These are phyloP conservation scores for Diaporthe sp. DNA, from an alignment of 2,329 filamentous ascomycete genomes.

Conservation along the genomic window DNA sequence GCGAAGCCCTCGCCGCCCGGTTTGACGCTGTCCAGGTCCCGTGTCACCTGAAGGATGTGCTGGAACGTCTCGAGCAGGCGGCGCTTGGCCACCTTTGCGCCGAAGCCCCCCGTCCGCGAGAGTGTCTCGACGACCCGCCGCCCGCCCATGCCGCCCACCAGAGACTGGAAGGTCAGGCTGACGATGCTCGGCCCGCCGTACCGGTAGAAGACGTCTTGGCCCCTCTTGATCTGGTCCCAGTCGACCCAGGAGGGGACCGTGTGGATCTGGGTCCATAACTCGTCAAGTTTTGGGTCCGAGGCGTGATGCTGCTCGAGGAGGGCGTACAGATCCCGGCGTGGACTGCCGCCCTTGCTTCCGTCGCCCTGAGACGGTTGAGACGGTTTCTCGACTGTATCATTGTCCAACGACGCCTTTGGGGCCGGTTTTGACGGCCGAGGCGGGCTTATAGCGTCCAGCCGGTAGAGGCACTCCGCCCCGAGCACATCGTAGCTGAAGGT, in stretches of 20 bases:
- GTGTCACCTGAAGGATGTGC: constrained; percentile 79
- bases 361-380: constrained; percentile 29
- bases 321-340: constrained; percentile 70
- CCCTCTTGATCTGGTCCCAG: constrained; percentile 80
- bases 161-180: constrained; percentile 72
- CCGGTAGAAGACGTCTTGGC: constrained; percentile 82
- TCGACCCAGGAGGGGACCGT: constrained; percentile 81
- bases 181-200: constrained; percentile 78
- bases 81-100: constrained; percentile 73
- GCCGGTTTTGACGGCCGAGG: constrained; percentile 43
- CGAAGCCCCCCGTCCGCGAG: constrained; percentile 80
- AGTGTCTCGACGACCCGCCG: constrained; percentile 80
- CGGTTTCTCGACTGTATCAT: not conserved
- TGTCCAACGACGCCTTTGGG: not conserved
- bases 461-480: constrained; percentile 74
- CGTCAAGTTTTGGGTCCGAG: constrained; percentile 64
- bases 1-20: constrained; percentile 76
- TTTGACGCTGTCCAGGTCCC: constrained; percentile 72
- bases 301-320: constrained; percentile 70
- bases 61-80: constrained; percentile 79
- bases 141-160: constrained; percentile 80
- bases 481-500: constrained; percentile 77
- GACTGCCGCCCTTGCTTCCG: constrained; percentile 46
- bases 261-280: constrained; percentile 76
- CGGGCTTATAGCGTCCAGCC: constrained; percentile 72